phyloP scores from a whole-genome alignment of 495 filamentous ascomycete species.

The Penicillium pulvis region DNA sequence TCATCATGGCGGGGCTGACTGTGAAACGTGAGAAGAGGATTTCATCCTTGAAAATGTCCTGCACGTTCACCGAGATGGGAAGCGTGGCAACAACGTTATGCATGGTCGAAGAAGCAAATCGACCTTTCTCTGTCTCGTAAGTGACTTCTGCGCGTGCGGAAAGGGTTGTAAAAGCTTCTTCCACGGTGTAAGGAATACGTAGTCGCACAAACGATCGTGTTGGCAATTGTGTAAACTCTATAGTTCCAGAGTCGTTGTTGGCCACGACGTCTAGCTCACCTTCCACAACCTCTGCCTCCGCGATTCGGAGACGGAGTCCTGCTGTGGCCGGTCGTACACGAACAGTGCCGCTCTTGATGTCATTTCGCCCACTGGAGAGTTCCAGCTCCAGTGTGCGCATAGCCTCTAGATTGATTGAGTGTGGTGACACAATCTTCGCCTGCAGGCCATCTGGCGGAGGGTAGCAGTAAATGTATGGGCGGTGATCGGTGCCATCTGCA shows the following conservation, averaged over 20 bases:
- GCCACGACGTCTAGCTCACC: conserved; percentile 55
- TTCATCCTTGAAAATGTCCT: conserved; percentile 88
- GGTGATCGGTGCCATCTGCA: conserved; percentile 36
- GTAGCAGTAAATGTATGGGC: conserved; percentile 54
- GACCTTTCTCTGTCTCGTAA: conserved; percentile 74
- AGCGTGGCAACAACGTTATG: conserved; percentile 68
- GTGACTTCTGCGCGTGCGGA: conserved; percentile 73
- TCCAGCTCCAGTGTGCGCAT: conserved; percentile 75
- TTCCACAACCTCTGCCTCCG: conserved; percentile 62
- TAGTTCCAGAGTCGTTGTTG: conserved; percentile 64
- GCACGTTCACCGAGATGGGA: conserved; percentile 91
- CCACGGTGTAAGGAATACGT: conserved; percentile 80
- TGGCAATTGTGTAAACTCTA: conserved; percentile 62
- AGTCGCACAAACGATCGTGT: conserved; percentile 54
- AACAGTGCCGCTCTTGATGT: conserved; percentile 67
- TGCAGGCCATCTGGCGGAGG: conserved; percentile 50
- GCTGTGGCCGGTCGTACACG: conserved; percentile 81
- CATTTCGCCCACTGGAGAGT: conserved; percentile 75
- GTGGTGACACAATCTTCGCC: conserved; percentile 48
- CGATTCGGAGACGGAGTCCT: conserved; percentile 79
- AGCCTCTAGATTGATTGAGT: conserved; percentile 69
- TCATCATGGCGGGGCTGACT: conserved; percentile 71
- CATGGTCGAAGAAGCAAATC: conserved; percentile 66
- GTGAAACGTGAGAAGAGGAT: conserved; percentile 87
- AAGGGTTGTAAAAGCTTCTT: conserved; percentile 72